Evolutionary conservation across 192 early-diverging fungal genomes (phyloP), one percentile per base, ranked within the genome.

Genomic region (Coemansia aciculifera): DNA sequence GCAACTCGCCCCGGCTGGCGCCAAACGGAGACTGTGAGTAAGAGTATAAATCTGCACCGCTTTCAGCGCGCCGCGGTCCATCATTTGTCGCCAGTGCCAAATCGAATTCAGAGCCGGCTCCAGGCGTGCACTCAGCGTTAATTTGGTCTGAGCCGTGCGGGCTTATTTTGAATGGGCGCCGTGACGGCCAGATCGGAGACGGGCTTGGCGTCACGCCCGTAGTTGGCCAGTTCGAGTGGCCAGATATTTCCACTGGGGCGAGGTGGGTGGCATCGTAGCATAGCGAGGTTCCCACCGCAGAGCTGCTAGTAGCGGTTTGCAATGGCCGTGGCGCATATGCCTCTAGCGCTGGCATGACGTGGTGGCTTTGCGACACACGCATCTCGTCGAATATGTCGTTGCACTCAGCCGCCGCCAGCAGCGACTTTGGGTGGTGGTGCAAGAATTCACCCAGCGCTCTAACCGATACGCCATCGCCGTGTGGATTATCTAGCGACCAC

Each of bases 361-460:
- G 23, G 64, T 36, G 37, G 36, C 51, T 65, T 21, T 23, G 63
- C 29, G 37, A 40, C 13, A 38, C 38, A 13, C 48, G 60, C 13
- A 56, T 39, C 62, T 81, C 72, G 17, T 59, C 67, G 24, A 75
- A 37, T 17, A 82, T 75, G 15, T 81, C 78, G 29, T 54, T 67
- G 37, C 73, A 85, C 43, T 85, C 83, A 17, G 77, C 75, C 19
- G 78, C 75, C 3, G 77, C 69, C 42, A 85, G 71, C 43, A 85
- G n/a, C 17, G 83, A 85, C 59, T 73, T 81, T 24, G 78, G 72
- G 37, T 83, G 81, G 15, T 75, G 69, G 24, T 66, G 63, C 57
- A 83, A 19, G 59, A 83, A 69, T 19, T 56, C 76, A n/a, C 70
- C 62, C n/a, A 78, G 62, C 0, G 70, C 75, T n/a, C 64, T 66